Base-by-base conservation (phyloP, 2,329 filamentous ascomycete genomes). In the Huntiella decipiens region DNA sequence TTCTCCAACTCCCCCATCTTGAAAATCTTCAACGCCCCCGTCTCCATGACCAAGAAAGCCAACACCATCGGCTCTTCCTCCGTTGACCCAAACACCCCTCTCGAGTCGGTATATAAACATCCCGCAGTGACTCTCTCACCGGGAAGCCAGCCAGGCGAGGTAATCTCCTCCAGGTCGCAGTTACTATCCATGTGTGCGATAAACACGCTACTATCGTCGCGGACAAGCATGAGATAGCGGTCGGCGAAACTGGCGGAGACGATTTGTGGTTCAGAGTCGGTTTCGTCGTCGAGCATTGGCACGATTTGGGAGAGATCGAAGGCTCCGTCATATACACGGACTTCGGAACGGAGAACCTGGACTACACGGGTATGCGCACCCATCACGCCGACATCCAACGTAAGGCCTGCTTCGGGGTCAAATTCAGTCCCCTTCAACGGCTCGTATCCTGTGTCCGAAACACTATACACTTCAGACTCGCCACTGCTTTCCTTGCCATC, bases 221-320 rank as follows among this genome's bases (percentile, higher is more conserved):
- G 73, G 15, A 94, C 64, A 11, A 96, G 70, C 2, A 94, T 65
- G 10, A 98, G 61, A 56, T 86, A 95, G 0, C 85, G 85, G 54
- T 96, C 88, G 15, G 74, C 74, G 54, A 96, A 87, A 57, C 82
- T 92, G 34, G 83, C 81, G 55, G 77, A 81, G 39, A 86, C 65
- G 37, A 91, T 79, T 45, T 79, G 72, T 4, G 84, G 79, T 55
- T 94, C 84, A 15, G 74, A 78, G 10, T 82, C 86, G 0, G 79
- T 87, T 52, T 91, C 83, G 55, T 94, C 91, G 54, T 96, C 91
- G 51, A 84, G 74, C 72, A 96, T 85, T 1, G 87, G 85, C 43
- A 95, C 71, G 46, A 98, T 96, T 56, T 96, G 88, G 39, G 79
- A 79, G 45, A 98, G 70, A 8, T 81, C 83, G 49, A 98, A 73